Conservation (phyloP, 495 filamentous ascomycete species). For the Penicillium longicatenatum region DNA sequence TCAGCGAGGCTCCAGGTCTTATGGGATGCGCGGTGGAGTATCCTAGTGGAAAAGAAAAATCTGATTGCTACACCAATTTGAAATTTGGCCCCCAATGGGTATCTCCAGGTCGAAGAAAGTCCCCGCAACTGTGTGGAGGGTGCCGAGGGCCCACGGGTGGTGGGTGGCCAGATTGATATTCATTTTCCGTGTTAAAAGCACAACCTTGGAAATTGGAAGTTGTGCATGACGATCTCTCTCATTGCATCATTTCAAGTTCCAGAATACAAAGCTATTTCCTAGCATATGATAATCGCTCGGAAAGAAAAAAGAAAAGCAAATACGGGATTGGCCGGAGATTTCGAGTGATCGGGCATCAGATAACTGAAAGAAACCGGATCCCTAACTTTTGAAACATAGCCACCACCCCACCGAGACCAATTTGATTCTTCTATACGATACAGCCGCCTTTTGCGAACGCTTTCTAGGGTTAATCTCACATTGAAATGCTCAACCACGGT, state of each 20-base stretch:
- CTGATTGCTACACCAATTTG: background rate
- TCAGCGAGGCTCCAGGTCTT: background rate
- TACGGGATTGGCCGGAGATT: background rate
- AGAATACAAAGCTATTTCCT: background rate
- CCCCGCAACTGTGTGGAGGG: too few species aligned
- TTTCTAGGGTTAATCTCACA: background rate
- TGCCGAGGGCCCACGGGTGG: too few species aligned
- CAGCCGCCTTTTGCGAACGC: background rate
- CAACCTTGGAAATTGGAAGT: too few species aligned
- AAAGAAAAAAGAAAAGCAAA: background rate
- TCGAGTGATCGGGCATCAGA: background rate
- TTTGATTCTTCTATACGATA: background rate
- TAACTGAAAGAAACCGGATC: background rate
- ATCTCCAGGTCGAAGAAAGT: too few species aligned
- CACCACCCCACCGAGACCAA: background rate
- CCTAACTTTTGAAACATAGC: background rate
- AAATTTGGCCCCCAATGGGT: background rate
- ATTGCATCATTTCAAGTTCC: background rate
- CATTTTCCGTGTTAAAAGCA: background rate
- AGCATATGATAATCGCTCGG: background rate
- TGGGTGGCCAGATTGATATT: background rate
- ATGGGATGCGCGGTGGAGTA: background rate
- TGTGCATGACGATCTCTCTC: too few species aligned
- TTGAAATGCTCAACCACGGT: background rate
- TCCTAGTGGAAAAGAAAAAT: background rate